A percentile compares a stretch with the other conserved stretches of the same genome.
phyloP scores from a whole-genome alignment of 345 rosid genomes.

The Aurinia saxatilis region DNA sequence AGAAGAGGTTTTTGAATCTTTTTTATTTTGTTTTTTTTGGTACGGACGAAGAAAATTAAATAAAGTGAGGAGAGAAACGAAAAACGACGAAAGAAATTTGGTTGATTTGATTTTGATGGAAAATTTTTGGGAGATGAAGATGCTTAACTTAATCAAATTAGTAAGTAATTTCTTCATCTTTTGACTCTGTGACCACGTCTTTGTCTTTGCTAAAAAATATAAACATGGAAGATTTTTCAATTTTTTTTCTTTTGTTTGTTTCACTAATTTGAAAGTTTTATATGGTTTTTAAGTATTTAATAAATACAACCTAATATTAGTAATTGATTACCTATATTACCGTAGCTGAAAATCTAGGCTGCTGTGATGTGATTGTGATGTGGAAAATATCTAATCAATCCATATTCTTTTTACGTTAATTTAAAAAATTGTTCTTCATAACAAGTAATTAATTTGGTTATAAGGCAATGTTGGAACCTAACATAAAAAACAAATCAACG shows the following conservation, averaged over 20 bases:
- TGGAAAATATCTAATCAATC: no score
- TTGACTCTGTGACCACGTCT: not conserved
- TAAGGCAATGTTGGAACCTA: no score
- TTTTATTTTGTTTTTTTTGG: not conserved
- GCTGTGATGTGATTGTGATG: no score
- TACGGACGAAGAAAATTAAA: not conserved
- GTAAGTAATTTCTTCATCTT: not conserved
- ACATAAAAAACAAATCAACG: no score
- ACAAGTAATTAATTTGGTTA: no score
- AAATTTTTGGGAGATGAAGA: not conserved
- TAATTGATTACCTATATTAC: no score
- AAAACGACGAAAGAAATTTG: not conserved
- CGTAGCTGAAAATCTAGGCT: no score
- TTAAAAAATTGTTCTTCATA: no score
- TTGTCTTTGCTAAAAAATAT: not conserved
- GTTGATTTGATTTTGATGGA: conserved; percentile 12
- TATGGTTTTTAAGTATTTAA: not conserved
- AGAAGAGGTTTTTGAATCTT: not conserved
- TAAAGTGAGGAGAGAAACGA: not conserved
- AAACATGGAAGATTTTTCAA: not conserved
- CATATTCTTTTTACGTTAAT: no score
- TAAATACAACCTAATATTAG: not conserved
- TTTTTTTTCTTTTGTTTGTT: not conserved
- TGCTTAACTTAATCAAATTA: conserved; percentile 9
- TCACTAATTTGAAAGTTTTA: no score